These are phyloP conservation scores for Pythium sukuiense DNA, from an alignment of 352 stramenopile species.

Conservation along the genomic window DNA sequence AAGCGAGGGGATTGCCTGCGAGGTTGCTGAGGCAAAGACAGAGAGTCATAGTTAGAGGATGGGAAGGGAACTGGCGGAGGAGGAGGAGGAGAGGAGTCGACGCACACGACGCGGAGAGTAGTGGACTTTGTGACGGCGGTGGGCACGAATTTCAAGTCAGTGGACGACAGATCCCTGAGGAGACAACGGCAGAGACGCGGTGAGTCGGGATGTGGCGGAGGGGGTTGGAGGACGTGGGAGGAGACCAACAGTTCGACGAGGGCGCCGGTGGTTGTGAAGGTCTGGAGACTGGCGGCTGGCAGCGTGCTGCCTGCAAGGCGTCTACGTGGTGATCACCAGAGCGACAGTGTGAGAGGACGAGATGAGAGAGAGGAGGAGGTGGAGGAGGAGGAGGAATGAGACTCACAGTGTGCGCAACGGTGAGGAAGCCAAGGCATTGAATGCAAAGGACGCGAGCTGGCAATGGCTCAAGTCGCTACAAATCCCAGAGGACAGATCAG, in stretches of 20 bases:
- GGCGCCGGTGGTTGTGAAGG: not conserved
- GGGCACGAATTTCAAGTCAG: not conserved
- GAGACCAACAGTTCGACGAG: slow-evolving; percentile 8
- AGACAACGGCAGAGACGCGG: too few relatives aligned
- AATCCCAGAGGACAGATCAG: not conserved
- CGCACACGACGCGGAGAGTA: slow-evolving; percentile 5
- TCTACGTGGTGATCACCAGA: not conserved
- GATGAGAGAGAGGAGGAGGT: not conserved
- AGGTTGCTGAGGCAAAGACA: not conserved
- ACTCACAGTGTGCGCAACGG: slow-evolving; percentile 14
- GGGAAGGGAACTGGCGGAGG: not conserved
- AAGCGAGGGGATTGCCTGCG: not conserved
- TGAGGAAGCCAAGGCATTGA: slow-evolving; percentile 1
- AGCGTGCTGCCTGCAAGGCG: slow-evolving; percentile 1
- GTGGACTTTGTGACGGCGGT: not conserved
- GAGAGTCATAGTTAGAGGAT: not conserved
- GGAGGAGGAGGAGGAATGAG: too few relatives aligned
- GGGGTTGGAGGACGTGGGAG: not conserved
- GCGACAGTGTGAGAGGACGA: not conserved
- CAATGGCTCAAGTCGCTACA: slow-evolving; percentile 3
- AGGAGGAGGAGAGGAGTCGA: not conserved
- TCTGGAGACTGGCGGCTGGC: not conserved
- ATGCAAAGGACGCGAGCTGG: slow-evolving; percentile 1
- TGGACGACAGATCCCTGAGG: slow-evolving; percentile 8
- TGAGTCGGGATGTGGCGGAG: not conserved